Evolutionary conservation across 2,329 filamentous ascomycete species (phyloP).

Genomic region (Fusarium nanum): DNA sequence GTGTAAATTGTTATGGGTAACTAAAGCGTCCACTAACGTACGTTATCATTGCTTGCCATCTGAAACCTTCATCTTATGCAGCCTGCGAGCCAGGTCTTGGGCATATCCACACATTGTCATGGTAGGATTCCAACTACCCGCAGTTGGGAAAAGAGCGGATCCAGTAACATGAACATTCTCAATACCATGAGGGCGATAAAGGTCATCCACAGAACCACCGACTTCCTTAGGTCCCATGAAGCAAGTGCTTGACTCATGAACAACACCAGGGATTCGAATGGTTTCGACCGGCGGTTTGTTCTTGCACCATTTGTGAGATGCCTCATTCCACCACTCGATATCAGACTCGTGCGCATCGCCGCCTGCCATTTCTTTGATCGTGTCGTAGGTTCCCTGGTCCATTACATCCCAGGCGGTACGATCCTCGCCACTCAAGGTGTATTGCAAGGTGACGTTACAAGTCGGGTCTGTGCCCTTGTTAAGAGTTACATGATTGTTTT

Average conservation of each 20-base stretch:
- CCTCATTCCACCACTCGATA: conserved; percentile 4
- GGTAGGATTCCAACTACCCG: conserved; percentile 2
- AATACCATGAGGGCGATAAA: conserved; percentile 1
- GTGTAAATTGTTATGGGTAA: accelerated
- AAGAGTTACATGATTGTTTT: background rate
- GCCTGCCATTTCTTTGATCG: background rate
- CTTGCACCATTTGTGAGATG: background rate
- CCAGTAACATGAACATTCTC: conserved; percentile 4
- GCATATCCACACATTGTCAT: conserved; percentile 6
- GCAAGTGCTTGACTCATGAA: conserved; percentile 2
- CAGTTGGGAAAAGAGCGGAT: background rate
- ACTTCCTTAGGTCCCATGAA: background rate
- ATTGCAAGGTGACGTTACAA: background rate
- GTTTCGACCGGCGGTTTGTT: background rate
- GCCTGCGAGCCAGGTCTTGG: background rate
- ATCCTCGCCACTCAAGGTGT: background rate
- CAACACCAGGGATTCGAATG: background rate
- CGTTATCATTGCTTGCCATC: background rate
- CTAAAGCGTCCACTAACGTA: background rate
- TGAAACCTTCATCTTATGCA: background rate
- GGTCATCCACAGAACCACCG: background rate
- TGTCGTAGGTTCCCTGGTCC: background rate
- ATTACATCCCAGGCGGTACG: background rate
- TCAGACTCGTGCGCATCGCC: background rate
- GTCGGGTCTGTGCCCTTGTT: background rate